Conservation (phyloP, 1,284 basidiomycete species). For the Apiotrichum veenhuisii region DNA sequence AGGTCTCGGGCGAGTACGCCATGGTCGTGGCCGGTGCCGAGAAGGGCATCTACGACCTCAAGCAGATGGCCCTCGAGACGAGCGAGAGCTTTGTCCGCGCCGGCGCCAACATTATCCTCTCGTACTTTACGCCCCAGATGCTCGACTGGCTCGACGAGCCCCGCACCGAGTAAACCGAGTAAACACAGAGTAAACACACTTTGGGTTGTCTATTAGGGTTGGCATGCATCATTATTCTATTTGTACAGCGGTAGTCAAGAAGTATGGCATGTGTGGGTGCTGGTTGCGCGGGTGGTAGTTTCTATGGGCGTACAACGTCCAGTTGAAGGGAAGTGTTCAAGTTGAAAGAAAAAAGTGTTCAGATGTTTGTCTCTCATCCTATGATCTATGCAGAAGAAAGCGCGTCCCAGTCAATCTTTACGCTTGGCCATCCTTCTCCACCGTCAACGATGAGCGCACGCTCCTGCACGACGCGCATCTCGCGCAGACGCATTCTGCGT, state of each 20-base stretch:
- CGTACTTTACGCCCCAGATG: slow-evolving; percentile 95
- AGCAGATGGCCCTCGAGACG: slow-evolving; percentile 89
- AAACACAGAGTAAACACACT: neutral
- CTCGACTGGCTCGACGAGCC: slow-evolving; percentile 74
- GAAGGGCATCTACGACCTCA: slow-evolving; percentile 88
- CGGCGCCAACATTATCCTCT: slow-evolving; percentile 82
- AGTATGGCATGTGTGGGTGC: neutral
- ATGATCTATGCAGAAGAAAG: slow-evolving; percentile 1
- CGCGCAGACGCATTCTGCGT: slow-evolving; percentile 71
- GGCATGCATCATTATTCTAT: slow-evolving; percentile 5
- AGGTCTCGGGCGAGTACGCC: slow-evolving; percentile 94
- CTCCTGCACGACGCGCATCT: slow-evolving; percentile 73
- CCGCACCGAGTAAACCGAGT: neutral
- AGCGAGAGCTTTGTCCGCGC: slow-evolving; percentile 86
- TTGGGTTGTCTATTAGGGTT: neutral
- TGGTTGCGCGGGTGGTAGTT: neutral
- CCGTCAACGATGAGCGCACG: slow-evolving; percentile 49
- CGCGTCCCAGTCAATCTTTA: slow-evolving; percentile 30
- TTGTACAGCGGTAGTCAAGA: neutral
- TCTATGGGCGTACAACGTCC: neutral
- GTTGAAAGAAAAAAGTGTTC: too few species aligned
- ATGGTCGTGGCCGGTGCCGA: slow-evolving; percentile 92
- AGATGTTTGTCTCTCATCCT: too few species aligned
- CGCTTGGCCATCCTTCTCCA: slow-evolving; percentile 38
- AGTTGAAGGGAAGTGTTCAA: neutral